phyloP scores from a whole-genome alignment of 164 flowering plant genomes.

The Nelumbo lutea region DNA sequence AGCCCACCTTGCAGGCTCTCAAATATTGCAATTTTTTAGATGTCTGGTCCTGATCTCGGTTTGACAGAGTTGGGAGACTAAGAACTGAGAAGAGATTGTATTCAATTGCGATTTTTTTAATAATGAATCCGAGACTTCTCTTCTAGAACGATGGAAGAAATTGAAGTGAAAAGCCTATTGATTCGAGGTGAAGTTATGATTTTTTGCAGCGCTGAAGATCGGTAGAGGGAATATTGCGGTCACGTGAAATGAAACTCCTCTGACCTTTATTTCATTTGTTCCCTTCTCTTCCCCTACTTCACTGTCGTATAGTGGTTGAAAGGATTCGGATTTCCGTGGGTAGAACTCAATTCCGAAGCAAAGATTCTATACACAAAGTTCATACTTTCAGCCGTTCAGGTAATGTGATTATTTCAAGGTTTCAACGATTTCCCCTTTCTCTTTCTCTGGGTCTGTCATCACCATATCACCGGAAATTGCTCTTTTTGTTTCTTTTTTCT shows the following conservation, averaged over 20 bases:
- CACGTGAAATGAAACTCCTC: neutral
- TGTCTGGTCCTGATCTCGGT: conserved; percentile 7
- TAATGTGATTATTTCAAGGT: conserved; percentile 10
- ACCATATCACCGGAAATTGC: too few species aligned
- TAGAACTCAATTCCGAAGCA: neutral
- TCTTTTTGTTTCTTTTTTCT: too few species aligned
- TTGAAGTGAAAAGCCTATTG: too few species aligned
- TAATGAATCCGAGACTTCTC: too few species aligned
- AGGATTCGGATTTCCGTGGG: conserved; percentile 3
- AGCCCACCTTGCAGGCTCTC: conserved; percentile 1
- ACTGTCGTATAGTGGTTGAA: conserved; percentile 1
- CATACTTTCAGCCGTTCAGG: conserved; percentile 5
- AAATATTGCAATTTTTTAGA: conserved; percentile 11
- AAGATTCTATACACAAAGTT: conserved; percentile 5
- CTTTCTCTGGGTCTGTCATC: too few species aligned
- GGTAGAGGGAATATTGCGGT: too few species aligned
- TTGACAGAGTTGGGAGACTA: neutral
- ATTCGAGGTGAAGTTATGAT: too few species aligned
- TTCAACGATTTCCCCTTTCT: neutral
- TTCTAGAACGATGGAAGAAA: too few species aligned
- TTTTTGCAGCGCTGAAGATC: too few species aligned
- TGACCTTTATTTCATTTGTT: neutral
- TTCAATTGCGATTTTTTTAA: neutral
- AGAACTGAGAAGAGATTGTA: neutral
- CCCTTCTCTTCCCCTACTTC: neutral